phyloP scores from a whole-genome alignment of 2,329 filamentous ascomycete species.

The Macrophomina tecta region DNA sequence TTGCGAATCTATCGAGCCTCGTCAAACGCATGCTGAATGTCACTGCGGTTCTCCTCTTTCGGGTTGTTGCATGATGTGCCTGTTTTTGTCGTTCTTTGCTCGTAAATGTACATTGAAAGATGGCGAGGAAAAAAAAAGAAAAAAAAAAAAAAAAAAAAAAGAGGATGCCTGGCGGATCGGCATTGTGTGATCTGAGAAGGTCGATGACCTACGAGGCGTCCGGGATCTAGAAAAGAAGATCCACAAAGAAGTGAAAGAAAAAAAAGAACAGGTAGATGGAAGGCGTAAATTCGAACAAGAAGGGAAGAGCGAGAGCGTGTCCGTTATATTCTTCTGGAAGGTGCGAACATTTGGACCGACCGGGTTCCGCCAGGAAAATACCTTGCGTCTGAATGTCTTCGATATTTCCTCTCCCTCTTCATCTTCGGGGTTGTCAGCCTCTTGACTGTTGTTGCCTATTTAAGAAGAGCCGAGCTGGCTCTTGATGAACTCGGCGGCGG shows the following conservation, averaged over 20 bases:
- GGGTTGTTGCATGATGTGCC: too few relatives aligned
- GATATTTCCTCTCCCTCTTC: background rate
- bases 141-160: background rate
- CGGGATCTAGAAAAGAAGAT: background rate
- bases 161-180: background rate
- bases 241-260: background rate
- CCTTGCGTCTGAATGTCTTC: background rate
- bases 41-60: too few relatives aligned
- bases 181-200: background rate
- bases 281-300: too few relatives aligned
- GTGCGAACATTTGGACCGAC: too few relatives aligned
- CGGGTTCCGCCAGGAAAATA: too few relatives aligned
- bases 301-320: too few relatives aligned
- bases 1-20: too few relatives aligned
- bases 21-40: too few relatives aligned
- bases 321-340: too few relatives aligned
- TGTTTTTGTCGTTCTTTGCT: background rate
- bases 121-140: background rate
- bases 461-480: background rate
- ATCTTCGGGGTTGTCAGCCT: background rate
- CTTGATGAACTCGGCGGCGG: background rate
- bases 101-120: background rate
- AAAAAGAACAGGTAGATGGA: too few relatives aligned
- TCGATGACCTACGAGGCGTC: background rate
- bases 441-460: background rate